Evolutionary conservation across 2,329 filamentous ascomycete species (phyloP), one percentile per base, ranked within the genome.

Genomic region (Colletotrichum zoysiae): DNA sequence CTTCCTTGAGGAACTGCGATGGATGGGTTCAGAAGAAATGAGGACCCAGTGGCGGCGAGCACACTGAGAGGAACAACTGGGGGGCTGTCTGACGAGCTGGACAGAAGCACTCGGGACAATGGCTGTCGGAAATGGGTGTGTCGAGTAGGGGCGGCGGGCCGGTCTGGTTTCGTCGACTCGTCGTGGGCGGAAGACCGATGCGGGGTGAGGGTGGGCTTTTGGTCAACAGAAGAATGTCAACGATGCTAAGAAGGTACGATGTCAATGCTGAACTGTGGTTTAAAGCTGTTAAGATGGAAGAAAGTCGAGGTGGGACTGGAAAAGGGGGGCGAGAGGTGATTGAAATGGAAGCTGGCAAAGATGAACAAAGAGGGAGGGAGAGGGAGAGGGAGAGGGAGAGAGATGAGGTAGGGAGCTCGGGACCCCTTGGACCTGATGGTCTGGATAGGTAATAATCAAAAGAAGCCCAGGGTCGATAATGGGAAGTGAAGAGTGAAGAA

Each of bases 391-490:
- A 12, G 60, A 16, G 9, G 12, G 5, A 4, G 57, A 50, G 58
- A 56, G 63, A 33, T 53, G 63, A 61, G 63, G 48, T 44, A 35
- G 57, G 64, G 57, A 62, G 50, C 53, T 56, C 40, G 38, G 57
- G 30, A 44, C 56, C 65, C 65, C 65, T 44, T 35, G 65, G 56
- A 65, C 46, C 30, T 23, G 30, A 38, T 51, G 67, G 69, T 68
- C 65, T 61, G 55, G 48, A 55, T 69, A 59, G 48, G 48, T 69
- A 59, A 69, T 71, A 69, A 71, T 55, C 26, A 57, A 57, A 57
- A 23, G 69, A 71, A 16, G 50, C 35, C 61, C 61, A 40, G 69
- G 69, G 69, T 55, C 59, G 59, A 68, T 44, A 48, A 69, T 55
- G 61, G 48, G 44, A 69, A 26, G 44, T 44, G 33, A 56, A 55